A percentile compares a stretch with the other conserved stretches of the same genome.
Evolutionary conservation across 2,329 filamentous ascomycete genomes (phyloP).

Genomic region (Aspergillus candidus): DNA sequence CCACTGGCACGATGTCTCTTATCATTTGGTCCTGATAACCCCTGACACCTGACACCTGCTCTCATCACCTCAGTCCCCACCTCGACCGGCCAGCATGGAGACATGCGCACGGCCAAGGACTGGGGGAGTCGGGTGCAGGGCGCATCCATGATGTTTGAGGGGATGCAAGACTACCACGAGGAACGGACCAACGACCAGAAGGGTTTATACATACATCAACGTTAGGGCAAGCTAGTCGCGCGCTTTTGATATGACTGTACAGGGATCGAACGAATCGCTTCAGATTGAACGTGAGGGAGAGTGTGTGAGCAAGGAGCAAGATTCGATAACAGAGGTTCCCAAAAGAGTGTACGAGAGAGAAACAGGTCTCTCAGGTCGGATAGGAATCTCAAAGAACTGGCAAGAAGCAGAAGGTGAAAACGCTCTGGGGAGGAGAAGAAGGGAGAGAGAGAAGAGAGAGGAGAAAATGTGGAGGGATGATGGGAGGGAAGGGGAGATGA

Average conservation of each 20-base stretch:
- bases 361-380: conserved; percentile 36
- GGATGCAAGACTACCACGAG: neutral
- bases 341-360: conserved; percentile 38
- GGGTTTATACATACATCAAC: conserved; percentile 24
- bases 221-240: conserved; percentile 22
- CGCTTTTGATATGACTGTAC: conserved; percentile 23
- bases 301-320: conserved; percentile 19
- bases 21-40: too few species aligned
- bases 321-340: conserved; percentile 22
- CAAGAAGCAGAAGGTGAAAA: conserved; percentile 17
- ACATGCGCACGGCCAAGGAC: too few species aligned
- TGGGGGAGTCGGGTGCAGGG: too few species aligned
- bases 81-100: too few species aligned
- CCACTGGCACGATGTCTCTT: too few species aligned
- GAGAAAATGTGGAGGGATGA: conserved; percentile 15
- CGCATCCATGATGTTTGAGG: too few species aligned
- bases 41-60: too few species aligned
- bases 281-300: neutral
- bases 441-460: conserved; percentile 19
- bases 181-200: neutral
- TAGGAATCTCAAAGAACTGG: conserved; percentile 29
- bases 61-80: too few species aligned
- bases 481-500: conserved; percentile 19
- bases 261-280: conserved; percentile 11
- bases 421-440: conserved; percentile 15